These are phyloP conservation scores for Coemansia aciculifera DNA, from an alignment of 192 early-diverging fungal genomes.

Conservation along the genomic window DNA sequence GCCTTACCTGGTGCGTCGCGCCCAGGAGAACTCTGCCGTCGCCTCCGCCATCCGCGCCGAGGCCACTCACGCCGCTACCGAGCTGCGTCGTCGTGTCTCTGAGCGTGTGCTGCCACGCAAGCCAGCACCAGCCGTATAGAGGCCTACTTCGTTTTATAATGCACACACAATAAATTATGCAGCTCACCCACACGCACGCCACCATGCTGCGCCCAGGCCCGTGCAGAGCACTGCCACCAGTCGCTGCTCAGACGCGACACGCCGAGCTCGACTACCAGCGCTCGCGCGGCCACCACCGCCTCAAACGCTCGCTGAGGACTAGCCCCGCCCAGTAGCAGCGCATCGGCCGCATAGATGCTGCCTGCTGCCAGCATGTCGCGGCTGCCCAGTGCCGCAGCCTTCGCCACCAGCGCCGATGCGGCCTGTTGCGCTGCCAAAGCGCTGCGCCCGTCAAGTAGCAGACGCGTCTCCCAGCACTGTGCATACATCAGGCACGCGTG, in stretches of 20 bases:
- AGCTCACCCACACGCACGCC: constrained; percentile 19
- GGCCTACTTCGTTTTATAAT: not conserved
- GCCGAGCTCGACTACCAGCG: constrained; percentile 24
- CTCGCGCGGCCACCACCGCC: constrained; percentile 16
- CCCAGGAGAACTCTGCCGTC: constrained; percentile 89
- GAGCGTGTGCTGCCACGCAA: constrained; percentile 2
- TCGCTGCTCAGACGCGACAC: constrained; percentile 14
- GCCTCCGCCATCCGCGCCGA: constrained; percentile 64
- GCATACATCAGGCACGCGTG: constrained; percentile 32
- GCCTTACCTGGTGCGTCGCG: constrained; percentile 90
- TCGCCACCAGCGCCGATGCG: constrained; percentile 22
- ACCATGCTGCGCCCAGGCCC: constrained; percentile 27
- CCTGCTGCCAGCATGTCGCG: constrained; percentile 20
- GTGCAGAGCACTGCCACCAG: constrained; percentile 19
- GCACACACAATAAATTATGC: not conserved
- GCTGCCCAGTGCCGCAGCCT: constrained; percentile 21
- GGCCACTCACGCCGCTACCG: constrained; percentile 60
- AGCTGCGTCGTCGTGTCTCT: constrained; percentile 53
- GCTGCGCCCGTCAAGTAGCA: constrained; percentile 9
- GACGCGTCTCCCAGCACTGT: constrained; percentile 32
- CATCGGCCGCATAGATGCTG: constrained; percentile 22
- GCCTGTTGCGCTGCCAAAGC: not conserved
- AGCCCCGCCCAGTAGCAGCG: constrained; percentile 4
- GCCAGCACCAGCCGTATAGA: not conserved
- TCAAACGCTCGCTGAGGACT: constrained; percentile 13